Conservation (phyloP, 1,284 basidiomycete genomes). For the Ceratobasidium sp. region DNA sequence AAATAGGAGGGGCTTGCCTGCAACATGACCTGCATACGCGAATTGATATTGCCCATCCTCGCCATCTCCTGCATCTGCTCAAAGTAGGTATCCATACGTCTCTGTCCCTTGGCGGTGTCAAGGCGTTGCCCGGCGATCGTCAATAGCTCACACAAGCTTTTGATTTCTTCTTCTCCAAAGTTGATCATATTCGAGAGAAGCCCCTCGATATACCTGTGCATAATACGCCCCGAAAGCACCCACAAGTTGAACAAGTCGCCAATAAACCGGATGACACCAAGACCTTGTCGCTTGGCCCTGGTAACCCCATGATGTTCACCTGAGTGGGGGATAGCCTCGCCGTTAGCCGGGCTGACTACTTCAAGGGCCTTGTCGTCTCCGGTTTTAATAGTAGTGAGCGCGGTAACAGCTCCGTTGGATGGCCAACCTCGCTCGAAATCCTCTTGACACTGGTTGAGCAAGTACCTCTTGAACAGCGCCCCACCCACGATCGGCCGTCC, state of each 20-base stretch:
- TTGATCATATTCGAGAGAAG: slow-evolving; percentile 91
- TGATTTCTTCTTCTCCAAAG: slow-evolving; percentile 97
- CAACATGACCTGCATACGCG: slow-evolving; percentile 96
- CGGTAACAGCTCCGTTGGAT: slow-evolving; percentile 63
- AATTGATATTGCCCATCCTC: slow-evolving; percentile 79
- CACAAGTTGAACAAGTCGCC: too few relatives aligned
- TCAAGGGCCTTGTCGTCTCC: too few relatives aligned
- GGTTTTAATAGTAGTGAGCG: too few relatives aligned
- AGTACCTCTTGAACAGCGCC: slow-evolving; percentile 94
- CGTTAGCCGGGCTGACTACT: too few relatives aligned
- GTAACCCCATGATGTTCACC: too few relatives aligned
- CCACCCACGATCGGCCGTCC: slow-evolving; percentile 79
- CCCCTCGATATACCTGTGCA: too few relatives aligned
- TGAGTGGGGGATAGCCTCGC: too few relatives aligned
- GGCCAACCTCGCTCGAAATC: slow-evolving; percentile 92
- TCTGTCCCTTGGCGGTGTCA: slow-evolving; percentile 82
- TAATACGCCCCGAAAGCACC: too few relatives aligned
- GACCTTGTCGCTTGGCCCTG: too few relatives aligned
- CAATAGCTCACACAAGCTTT: slow-evolving; percentile 93
- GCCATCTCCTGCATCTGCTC: slow-evolving; percentile 85
- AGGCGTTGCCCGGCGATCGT: slow-evolving; percentile 88
- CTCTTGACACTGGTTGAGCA: slow-evolving; percentile 93
- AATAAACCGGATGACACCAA: too few relatives aligned
- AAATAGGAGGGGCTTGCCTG: slow-evolving; percentile 69
- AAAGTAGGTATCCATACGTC: slow-evolving; percentile 95